These are phyloP conservation scores for Plasmodium vivax DNA, from an alignment of 169 alveolate species.

Conservation along the genomic window DNA sequence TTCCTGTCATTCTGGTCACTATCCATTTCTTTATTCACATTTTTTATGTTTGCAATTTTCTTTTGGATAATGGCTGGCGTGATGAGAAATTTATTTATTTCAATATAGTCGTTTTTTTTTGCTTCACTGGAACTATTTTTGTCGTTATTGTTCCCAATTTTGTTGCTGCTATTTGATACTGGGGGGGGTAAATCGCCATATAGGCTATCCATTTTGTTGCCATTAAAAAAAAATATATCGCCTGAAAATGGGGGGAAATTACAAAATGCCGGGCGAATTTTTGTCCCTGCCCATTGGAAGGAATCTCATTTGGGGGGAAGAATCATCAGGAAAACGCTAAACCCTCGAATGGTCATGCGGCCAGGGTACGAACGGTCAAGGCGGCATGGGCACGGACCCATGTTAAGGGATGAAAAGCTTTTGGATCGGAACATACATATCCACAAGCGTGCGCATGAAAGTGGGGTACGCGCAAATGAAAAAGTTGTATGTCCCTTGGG, in stretches of 20 bases:
- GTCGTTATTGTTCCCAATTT: slow-evolving; percentile 25
- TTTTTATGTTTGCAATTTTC: slow-evolving; percentile 67
- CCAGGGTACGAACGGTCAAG: neutral
- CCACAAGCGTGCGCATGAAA: neutral
- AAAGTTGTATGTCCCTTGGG: neutral
- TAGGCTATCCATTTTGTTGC: slow-evolving; percentile 79
- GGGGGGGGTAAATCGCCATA: slow-evolving; percentile 87
- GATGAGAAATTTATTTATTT: slow-evolving; percentile 59
- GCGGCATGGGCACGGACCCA: neutral
- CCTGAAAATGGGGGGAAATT: neutral
- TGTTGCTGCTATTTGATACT: slow-evolving; percentile 18
- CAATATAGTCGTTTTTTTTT: slow-evolving; percentile 21
- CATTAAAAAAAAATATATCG: neutral
- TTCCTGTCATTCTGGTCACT: neutral
- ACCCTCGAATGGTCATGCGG: neutral
- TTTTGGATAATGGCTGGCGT: slow-evolving; percentile 68
- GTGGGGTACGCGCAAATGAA: neutral
- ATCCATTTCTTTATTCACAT: slow-evolving; percentile 21
- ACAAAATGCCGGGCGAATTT: neutral
- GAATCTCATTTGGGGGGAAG: neutral
- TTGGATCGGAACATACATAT: neutral
- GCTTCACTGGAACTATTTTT: neutral
- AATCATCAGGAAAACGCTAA: neutral
- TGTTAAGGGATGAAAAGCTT: neutral
- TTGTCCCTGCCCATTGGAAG: neutral